A percentile compares a stretch with the other conserved stretches of the same genome.
phyloP scores from a whole-genome alignment of 2,329 filamentous ascomycete species.

The Bipolaris zeicola region DNA sequence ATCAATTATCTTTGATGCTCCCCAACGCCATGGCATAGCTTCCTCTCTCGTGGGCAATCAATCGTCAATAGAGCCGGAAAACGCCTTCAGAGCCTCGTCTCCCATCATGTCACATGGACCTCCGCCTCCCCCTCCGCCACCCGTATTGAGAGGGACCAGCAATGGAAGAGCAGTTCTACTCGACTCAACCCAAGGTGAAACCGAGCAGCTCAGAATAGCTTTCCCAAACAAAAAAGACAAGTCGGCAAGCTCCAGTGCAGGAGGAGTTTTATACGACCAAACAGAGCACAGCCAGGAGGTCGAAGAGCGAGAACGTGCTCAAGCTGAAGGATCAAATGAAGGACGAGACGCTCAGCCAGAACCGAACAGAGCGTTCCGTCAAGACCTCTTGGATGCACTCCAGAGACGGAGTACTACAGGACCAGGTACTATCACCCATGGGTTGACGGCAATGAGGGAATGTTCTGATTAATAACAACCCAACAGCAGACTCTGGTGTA shows the following conservation, averaged over 20 bases:
- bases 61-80: not conserved
- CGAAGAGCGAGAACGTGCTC: conserved; percentile 19
- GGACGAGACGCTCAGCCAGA: not conserved
- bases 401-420: not conserved
- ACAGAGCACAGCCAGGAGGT: conserved; percentile 17
- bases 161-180: not conserved
- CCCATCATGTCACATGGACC: conserved; percentile 1
- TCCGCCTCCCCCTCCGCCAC: not conserved
- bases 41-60: not conserved
- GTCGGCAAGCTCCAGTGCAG: not conserved
- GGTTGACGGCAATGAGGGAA: no score
- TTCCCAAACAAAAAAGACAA: conserved; percentile 2
- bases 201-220: conserved; percentile 7
- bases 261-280: conserved; percentile 9
- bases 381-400: not conserved
- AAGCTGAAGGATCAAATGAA: not conserved
- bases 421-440: not conserved
- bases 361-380: conserved; percentile 4
- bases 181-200: not conserved
- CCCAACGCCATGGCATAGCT: not conserved
- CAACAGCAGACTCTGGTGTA: no score
- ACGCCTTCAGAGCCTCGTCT: not conserved
- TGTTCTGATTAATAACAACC: no score
- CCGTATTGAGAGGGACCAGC: not conserved
- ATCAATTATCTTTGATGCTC: not conserved